These are phyloP conservation scores for Fomitopsis betulina DNA, from an alignment of 1,284 basidiomycete genomes.

Conservation along the genomic window DNA sequence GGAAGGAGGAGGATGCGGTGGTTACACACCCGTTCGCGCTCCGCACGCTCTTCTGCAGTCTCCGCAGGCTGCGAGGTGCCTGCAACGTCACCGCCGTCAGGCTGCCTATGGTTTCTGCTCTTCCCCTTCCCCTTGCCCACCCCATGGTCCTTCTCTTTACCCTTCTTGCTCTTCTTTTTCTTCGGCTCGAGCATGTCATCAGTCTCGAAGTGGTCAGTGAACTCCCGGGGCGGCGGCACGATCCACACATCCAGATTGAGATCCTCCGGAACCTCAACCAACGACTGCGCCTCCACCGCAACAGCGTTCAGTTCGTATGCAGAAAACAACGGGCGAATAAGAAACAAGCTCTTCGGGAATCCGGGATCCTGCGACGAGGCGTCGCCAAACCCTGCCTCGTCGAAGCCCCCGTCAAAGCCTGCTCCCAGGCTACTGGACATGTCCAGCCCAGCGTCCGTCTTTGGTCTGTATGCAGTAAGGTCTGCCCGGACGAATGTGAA, in stretches of 20 bases:
- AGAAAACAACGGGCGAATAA: constrained; percentile 81
- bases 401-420: constrained; percentile 30
- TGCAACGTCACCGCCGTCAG: constrained; percentile 10
- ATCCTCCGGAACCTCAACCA: constrained; percentile 78
- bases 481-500: constrained; percentile 82
- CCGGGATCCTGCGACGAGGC: constrained; percentile 35
- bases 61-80: constrained; percentile 37
- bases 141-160: constrained; percentile 38
- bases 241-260: constrained; percentile 86
- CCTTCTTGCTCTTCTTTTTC: constrained; percentile 42
- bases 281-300: constrained; percentile 74
- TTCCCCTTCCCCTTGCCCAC: constrained; percentile 27
- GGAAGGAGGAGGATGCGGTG: neutral
- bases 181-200: constrained; percentile 25
- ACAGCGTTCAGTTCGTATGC: constrained; percentile 86
- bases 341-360: constrained; percentile 86
- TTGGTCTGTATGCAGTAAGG: constrained; percentile 55
- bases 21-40: constrained; percentile 55
- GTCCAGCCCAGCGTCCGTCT: constrained; percentile 30
- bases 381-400: constrained; percentile 3
- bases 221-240: constrained; percentile 57
- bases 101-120: constrained; percentile 38
- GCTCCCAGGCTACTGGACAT: constrained; percentile 8
- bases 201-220: constrained; percentile 22
- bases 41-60: constrained; percentile 51